phyloP scores from a whole-genome alignment of 2,329 filamentous ascomycete genomes.

The Penicillium sp. region DNA sequence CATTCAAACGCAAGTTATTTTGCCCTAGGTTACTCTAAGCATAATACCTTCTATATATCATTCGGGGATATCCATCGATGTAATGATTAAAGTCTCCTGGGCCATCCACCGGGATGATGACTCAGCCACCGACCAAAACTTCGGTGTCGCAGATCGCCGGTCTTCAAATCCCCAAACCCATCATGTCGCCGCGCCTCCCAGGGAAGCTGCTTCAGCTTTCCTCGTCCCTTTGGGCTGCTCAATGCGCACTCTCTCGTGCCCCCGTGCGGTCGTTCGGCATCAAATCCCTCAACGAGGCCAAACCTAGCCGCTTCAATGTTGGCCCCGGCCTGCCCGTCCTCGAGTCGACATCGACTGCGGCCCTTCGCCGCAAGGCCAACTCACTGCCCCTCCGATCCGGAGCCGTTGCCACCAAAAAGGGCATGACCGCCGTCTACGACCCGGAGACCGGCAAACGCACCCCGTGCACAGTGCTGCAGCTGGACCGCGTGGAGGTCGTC shows the following conservation, averaged over 20 bases:
- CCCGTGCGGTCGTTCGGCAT: conserved; percentile 50
- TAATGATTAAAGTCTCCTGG: neutral
- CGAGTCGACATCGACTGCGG: conserved; percentile 56
- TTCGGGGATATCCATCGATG: neutral
- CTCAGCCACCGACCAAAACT: conserved; percentile 22
- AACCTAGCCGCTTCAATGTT: conserved; percentile 54
- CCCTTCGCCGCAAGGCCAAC: conserved; percentile 57
- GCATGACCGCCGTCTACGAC: conserved; percentile 91
- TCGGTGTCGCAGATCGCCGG: conserved; percentile 7
- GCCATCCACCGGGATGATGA: conserved; percentile 7
- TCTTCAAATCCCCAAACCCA: conserved; percentile 8
- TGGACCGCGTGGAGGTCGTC: conserved; percentile 88
- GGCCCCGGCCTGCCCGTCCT: conserved; percentile 52
- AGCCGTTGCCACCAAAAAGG: conserved; percentile 83
- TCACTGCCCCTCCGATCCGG: conserved; percentile 70
- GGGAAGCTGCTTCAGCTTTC: conserved; percentile 33
- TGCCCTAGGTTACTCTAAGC: too few relatives aligned
- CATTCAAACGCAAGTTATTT: too few relatives aligned
- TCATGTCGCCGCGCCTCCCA: conserved; percentile 38
- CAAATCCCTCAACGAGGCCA: conserved; percentile 57
- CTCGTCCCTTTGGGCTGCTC: conserved; percentile 23
- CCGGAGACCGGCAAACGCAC: conserved; percentile 70
- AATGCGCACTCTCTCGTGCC: conserved; percentile 22
- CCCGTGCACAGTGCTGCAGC: conserved; percentile 86
- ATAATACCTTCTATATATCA: too few relatives aligned